A percentile compares a stretch with the other conserved stretches of the same genome.
Conservation (phyloP, 768 basidiomycete species). For the Daedaleopsis nitida region DNA sequence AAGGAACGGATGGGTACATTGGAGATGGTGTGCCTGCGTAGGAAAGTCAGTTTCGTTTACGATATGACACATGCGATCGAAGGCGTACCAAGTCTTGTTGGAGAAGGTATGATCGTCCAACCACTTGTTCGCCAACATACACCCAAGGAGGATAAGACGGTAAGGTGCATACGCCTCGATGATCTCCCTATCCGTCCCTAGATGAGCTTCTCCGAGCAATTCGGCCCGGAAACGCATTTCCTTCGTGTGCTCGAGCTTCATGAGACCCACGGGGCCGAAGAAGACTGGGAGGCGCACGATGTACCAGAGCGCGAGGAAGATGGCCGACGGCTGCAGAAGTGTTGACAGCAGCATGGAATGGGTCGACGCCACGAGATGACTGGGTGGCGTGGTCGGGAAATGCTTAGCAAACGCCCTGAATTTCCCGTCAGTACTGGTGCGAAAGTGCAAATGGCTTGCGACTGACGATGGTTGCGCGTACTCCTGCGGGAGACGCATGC, state of each 20-base stretch:
- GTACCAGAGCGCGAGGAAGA: slow-evolving; percentile 81
- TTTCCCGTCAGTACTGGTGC: neutral
- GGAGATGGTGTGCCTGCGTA: slow-evolving; percentile 74
- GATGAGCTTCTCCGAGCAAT: slow-evolving; percentile 53
- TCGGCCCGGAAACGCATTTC: slow-evolving; percentile 66
- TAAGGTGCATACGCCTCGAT: slow-evolving; percentile 67
- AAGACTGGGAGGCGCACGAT: slow-evolving; percentile 75
- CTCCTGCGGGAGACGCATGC: slow-evolving; percentile 54
- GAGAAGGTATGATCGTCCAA: slow-evolving; percentile 87
- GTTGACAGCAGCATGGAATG: slow-evolving; percentile 79
- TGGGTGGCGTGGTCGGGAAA: slow-evolving; percentile 51
- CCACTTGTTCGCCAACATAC: slow-evolving; percentile 90
- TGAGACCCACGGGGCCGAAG: slow-evolving; percentile 54
- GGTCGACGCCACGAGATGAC: slow-evolving; percentile 58
- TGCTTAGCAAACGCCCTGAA: slow-evolving; percentile 33
- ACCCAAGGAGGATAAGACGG: slow-evolving; percentile 75
- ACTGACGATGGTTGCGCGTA: slow-evolving; percentile 62
- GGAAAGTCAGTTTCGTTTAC: neutral
- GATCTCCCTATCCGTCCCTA: slow-evolving; percentile 47
- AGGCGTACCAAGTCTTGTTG: slow-evolving; percentile 80
- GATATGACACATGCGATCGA: neutral
- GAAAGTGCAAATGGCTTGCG: neutral
- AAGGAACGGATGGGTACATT: slow-evolving; percentile 69
- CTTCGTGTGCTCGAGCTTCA: slow-evolving; percentile 50
- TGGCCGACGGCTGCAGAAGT: slow-evolving; percentile 77